Percentiles rank a stretch among this genome's conserved stretches.
Conservation (phyloP, 257 asterid species). For the Penstemon barbatus region DNA sequence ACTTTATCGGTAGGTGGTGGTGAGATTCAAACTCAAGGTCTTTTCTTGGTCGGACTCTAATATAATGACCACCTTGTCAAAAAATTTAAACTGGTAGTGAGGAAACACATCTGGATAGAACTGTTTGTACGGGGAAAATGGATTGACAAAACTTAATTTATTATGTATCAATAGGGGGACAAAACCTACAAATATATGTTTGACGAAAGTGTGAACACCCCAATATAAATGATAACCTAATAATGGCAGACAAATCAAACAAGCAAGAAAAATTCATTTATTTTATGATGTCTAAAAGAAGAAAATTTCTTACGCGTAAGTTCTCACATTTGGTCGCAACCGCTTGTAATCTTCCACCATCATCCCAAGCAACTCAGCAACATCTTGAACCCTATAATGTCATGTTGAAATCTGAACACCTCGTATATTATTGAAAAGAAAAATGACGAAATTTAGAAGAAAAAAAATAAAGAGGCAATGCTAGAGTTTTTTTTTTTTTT, state of each 20-base stretch:
- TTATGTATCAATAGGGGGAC: conserved; percentile 15
- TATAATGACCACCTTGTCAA: no score
- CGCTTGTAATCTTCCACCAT: conserved; percentile 96
- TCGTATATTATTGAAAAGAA: conserved; percentile 23
- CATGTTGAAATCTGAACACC: conserved; percentile 29
- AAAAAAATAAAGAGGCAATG: background rate
- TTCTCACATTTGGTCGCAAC: conserved; percentile 96
- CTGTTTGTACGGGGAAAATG: background rate
- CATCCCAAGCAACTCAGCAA: conserved; percentile 97
- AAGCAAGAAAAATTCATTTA: conserved; percentile 32
- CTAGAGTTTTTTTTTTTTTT: background rate
- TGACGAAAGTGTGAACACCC: conserved; percentile 22
- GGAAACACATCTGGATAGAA: background rate
- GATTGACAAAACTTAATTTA: background rate
- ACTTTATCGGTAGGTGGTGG: no score
- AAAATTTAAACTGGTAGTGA: no score
- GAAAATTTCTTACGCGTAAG: conserved; percentile 85
- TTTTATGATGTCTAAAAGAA: conserved; percentile 33
- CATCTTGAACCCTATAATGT: conserved; percentile 88
- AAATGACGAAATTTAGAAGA: conserved; percentile 19
- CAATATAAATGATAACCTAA: conserved; percentile 17
- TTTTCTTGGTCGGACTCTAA: no score
- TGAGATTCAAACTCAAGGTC: no score
- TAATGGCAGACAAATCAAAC: conserved; percentile 20
- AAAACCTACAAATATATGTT: conserved; percentile 10